phyloP scores from a whole-genome alignment of 2,329 filamentous ascomycete species.

The Bipolaris gigantea region DNA sequence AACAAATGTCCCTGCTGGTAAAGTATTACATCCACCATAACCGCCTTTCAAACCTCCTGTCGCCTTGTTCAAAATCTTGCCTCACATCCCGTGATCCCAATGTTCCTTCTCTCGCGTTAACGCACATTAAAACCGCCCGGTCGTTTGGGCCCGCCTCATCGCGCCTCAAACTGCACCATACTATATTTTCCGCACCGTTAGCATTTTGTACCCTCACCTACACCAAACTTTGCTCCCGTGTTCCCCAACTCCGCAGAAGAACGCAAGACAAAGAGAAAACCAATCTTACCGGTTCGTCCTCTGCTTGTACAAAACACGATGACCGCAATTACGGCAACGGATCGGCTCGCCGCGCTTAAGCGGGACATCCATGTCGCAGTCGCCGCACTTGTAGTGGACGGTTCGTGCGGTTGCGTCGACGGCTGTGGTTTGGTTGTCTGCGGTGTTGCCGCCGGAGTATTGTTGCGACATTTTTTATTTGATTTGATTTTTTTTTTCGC shows the following conservation, averaged over 20 bases:
- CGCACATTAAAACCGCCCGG: background rate
- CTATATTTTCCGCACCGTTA: conserved; percentile 43
- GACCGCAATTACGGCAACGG: conserved; percentile 88
- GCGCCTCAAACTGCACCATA: conserved; percentile 98
- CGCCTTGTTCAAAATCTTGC: background rate
- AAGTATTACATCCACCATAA: background rate
- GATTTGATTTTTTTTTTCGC: no score
- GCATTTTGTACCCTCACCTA: background rate
- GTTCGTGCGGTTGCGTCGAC: conserved; percentile 49
- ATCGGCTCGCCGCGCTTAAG: conserved; percentile 79
- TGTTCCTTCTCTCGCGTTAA: background rate
- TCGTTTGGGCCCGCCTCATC: conserved; percentile 53
- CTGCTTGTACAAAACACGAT: conserved; percentile 96
- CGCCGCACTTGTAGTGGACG: conserved; percentile 67
- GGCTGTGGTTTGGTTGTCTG: background rate
- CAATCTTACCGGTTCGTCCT: conserved; percentile 85
- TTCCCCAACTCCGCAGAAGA: background rate
- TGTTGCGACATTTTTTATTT: background rate
- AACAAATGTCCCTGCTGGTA: background rate
- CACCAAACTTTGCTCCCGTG: background rate
- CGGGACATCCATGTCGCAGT: conserved; percentile 77
- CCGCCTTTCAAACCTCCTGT: no score
- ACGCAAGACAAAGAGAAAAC: background rate
- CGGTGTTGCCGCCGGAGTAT: background rate
- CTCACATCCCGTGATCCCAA: background rate